These are phyloP conservation scores for Ascochyta clinopodiicola DNA, from an alignment of 2,329 filamentous ascomycete species.

Conservation along the genomic window DNA sequence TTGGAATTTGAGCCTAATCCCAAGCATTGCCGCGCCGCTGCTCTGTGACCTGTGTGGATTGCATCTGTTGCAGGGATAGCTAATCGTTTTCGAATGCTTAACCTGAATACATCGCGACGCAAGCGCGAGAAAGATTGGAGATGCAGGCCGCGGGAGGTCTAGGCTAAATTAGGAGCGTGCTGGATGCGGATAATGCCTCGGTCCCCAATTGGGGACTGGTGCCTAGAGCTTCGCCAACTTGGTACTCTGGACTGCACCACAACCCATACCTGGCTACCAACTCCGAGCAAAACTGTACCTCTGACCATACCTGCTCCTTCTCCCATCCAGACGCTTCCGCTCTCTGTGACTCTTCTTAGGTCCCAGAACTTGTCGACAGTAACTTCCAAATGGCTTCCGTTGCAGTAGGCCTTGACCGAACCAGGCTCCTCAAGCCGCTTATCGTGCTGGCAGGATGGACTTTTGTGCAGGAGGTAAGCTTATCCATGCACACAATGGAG, in stretches of 20 bases:
- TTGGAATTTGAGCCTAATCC: too few relatives aligned
- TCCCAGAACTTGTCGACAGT: neutral
- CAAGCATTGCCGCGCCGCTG: too few relatives aligned
- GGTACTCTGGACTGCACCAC: slow-evolving; percentile 14
- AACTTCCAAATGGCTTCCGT: slow-evolving; percentile 10
- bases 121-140: slow-evolving; percentile 12
- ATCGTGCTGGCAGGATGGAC: slow-evolving; percentile 17
- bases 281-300: too few relatives aligned
- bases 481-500: neutral
- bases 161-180: slow-evolving; percentile 6
- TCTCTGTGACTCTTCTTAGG: neutral
- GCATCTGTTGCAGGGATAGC: too few relatives aligned
- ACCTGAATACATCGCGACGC: neutral
- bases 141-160: slow-evolving; percentile 9
- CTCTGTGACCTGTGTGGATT: too few relatives aligned
- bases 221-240: neutral
- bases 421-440: slow-evolving; percentile 18
- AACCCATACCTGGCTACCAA: neutral
- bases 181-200: slow-evolving; percentile 14
- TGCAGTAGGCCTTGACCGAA: slow-evolving; percentile 18
- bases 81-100: too few relatives aligned
- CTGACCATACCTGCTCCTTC: slow-evolving; percentile 3
- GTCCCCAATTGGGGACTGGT: slow-evolving; percentile 5
- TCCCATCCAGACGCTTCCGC: neutral
- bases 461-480: slow-evolving; percentile 15